Evolutionary conservation across 805 yeast genomes (phyloP), one percentile per base, ranked within the genome.

Genomic region (Sugiyamaella marilandica): DNA sequence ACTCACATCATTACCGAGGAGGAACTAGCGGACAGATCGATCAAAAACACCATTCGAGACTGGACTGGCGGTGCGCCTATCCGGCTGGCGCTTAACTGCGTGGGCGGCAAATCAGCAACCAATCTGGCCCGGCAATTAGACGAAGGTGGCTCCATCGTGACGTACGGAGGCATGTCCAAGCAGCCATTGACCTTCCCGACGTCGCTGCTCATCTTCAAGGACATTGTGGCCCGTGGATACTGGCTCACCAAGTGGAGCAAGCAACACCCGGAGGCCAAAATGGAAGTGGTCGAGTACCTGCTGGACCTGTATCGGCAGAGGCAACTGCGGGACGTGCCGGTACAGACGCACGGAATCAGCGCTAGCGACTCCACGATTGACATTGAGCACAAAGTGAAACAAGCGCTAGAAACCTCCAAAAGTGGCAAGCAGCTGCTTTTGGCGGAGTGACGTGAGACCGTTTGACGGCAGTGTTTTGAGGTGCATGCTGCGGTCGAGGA

Each of bases 141-240:
- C 33, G 71, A 74, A 13, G 81, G 87, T 61, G 96, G 94, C 1
- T 78, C 83, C 46, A 73, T 94, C 75, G 80, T 90, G 60, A 89
- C 98, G 1, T 94, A 94, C 65, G 99, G 99, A 33, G 98, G 96
- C 36, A 94, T 94, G 99, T 88, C 97, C 2, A 83, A 84, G 75
- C 91, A 88, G 71, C 99, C 99, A 1, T 95, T 94, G 10, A 79
- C 81, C n/a, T 70, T 94, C 52, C 97, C 98, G 37, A 89, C 97
- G 0, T 81, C 95, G 0, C 72, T 87, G 55, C 87, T 87, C 65
- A 91, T 94, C 58, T 94, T 94, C 76, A 94, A 92, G 70, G 86
- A 91, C 64, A 70, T 94, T 52, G 82, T 85, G 5, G 82, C 90
- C 50, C 79, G 83, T 29, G 99, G 99, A 0, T 94, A 87, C 73